Base-by-base conservation (phyloP, 2,329 filamentous ascomycete species). In the Bipolaris sorokiniana region DNA sequence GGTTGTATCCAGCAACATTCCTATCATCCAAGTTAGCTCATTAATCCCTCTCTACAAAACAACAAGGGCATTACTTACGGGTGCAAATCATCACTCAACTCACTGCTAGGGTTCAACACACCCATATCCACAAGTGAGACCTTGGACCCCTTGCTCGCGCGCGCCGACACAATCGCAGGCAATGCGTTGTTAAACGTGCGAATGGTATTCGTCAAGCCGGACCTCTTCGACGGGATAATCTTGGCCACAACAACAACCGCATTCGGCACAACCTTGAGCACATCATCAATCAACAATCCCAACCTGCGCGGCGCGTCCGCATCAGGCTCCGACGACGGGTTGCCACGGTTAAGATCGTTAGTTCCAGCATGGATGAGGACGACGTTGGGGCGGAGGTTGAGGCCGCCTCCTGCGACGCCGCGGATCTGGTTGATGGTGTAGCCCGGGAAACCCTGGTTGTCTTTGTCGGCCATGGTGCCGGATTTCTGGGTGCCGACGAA, bases 171-270 rank as follows among this genome's bases (percentile, higher is more conserved):
- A 5, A 74, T 58, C 7, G 48, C 65, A 1, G 64, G 61, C 22
- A 76, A 44, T 9, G 60, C 64, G 36, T 56, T 59, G 56, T 76
- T 76, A 47, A 61, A 75, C 0, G 54, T 62, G 23, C 64, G 51
- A n/a, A 69, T 64, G n/a, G 59, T 65, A 7, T 44, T 46, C 34
- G 62, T 49, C 16, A 56, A 54, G 9, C 45, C 55, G 1, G 51
- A 42, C 46, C 68, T 65, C 37, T 58, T 56, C 2, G 61, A 45
- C 3, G 59, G 56, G 20, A 76, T 75, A 20, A 79, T 71, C 58
- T 75, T 68, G 0, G 76, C 76, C 22, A 80, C 75, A 6, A 80
- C 51, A 1, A 79, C 61, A 3, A 68, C 70, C 1, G 75, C 69
- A 38, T 74, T 68, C 0, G 74, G 72, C 38, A 67, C 70, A 10